Evolutionary conservation across 495 filamentous ascomycete genomes (phyloP), one percentile per base, ranked within the genome.

Genomic region (Daldinia concentrica): DNA sequence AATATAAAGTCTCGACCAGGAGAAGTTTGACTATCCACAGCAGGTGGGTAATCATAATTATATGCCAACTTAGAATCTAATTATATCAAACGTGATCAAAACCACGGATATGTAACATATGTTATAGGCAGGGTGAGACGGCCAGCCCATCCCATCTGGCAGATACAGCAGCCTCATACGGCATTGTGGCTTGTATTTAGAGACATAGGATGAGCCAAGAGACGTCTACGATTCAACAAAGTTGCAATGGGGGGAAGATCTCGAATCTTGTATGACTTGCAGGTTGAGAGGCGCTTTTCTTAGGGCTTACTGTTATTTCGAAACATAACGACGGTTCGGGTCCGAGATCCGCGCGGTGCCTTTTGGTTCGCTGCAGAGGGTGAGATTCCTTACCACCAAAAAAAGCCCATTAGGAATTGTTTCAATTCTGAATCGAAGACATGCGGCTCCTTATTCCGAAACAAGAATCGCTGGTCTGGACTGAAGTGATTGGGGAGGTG

Each of bases 221-320:
- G 43, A 48, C 8, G 19, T 48, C 19, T 12, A 8, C 17, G 9
- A 22, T 12, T 48, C 17, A 22, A 48, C 19, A 22, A 48, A 4
- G 19, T 24, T 22, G 43, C 4, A 22, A 48, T 24, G 7, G 43
- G 43, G 4, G 19, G 43, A 5, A 48, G 8, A 24, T 24, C 1
- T 48, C 43, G n/a, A 17, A 4, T 61, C 45, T 61, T 67, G 64
- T 55, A 67, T 32, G 19, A 62, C 48, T 60, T 30, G 58, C 30
- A 30, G 45, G 34, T 54, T 51, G 27, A 19, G 15, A 9, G 4
- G 14, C 4, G 27, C 19, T 15, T 24, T 30, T n/a, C 30, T 65
- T 58, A 65, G 39, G 62, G 64, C 64, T 67, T 67, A 67, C 64
- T 67, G 57, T 67, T 3, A 58, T 32, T 22, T 68, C 66, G 66